phyloP scores from a whole-genome alignment of 1,139 yeast genomes.

The Suzukiozyma palmioleophila region DNA sequence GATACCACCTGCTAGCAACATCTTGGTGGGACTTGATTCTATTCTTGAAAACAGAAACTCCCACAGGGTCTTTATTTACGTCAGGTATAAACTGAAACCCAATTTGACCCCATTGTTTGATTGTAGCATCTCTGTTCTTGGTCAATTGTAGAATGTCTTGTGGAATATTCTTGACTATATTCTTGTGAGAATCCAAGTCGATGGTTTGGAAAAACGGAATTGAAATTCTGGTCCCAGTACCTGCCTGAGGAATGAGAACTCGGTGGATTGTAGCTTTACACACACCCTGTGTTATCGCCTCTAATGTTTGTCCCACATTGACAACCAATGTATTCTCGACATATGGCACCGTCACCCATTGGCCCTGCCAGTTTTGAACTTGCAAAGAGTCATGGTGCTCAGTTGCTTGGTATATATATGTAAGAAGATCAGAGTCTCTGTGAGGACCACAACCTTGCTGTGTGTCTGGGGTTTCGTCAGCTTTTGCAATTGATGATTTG shows the following conservation, averaged over 20 bases:
- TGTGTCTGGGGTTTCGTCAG: conserved; percentile 41
- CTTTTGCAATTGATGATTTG: conserved; percentile 15
- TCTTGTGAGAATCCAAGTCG: conserved; percentile 40
- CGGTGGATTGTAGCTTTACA: conserved; percentile 67
- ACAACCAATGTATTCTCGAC: conserved; percentile 43
- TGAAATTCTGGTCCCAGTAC: conserved; percentile 49
- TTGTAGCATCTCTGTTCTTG: conserved; percentile 33
- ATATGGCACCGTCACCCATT: conserved; percentile 56
- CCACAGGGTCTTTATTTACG: conserved; percentile 44
- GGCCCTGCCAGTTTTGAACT: conserved; percentile 58
- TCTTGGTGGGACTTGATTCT: conserved; percentile 65
- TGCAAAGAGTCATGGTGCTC: conserved; percentile 48
- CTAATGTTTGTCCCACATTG: conserved; percentile 53
- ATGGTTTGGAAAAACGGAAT: conserved; percentile 55
- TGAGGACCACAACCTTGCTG: conserved; percentile 70
- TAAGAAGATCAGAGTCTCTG: conserved; percentile 62
- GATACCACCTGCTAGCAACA: conserved; percentile 63
- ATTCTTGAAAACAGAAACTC: conserved; percentile 59
- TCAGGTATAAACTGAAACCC: conserved; percentile 51
- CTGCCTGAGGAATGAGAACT: conserved; percentile 52
- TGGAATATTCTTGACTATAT: conserved; percentile 29
- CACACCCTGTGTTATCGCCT: conserved; percentile 50
- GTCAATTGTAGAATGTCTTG: conserved; percentile 26
- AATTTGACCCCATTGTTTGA: conserved; percentile 39
- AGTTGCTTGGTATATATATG: conserved; percentile 58